Conservation (phyloP, 2,329 filamentous ascomycete genomes). For the Calonectria pseudoturangicola region DNA sequence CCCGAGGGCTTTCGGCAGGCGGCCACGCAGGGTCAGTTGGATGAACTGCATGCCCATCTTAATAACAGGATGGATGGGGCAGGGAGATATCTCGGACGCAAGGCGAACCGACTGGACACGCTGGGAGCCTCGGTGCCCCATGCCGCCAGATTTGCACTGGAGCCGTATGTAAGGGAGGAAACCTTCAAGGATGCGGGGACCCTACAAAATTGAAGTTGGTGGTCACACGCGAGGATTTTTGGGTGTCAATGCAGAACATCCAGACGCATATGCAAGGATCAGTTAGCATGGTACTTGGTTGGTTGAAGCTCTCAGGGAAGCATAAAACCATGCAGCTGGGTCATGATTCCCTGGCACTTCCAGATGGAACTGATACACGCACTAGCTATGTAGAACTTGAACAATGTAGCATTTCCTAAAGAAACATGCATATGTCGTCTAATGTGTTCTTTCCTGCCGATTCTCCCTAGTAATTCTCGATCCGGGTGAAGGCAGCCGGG, state of each 20-base stretch:
- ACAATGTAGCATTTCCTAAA: constrained; percentile 16
- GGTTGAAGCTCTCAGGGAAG: neutral
- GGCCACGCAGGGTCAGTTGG: constrained; percentile 62
- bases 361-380: constrained; percentile 13
- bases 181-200: constrained; percentile 36
- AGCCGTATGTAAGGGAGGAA: constrained; percentile 62
- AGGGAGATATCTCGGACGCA: constrained; percentile 64
- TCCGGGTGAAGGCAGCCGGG: neutral
- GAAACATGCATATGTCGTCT: constrained; percentile 5
- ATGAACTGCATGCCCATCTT: constrained; percentile 68
- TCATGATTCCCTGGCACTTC: constrained; percentile 11
- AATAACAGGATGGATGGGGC: constrained; percentile 71
- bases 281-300: constrained; percentile 21
- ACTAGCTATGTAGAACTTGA: constrained; percentile 18
- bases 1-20: constrained; percentile 61
- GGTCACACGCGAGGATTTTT: constrained; percentile 12
- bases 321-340: constrained; percentile 29
- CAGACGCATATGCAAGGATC: constrained; percentile 30
- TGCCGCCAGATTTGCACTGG: constrained; percentile 59
- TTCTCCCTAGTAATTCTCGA: constrained; percentile 14
- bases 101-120: constrained; percentile 64
- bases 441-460: constrained; percentile 1
- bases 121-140: constrained; percentile 65
- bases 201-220: constrained; percentile 36
- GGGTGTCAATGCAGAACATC: constrained; percentile 27